These are phyloP conservation scores for Epithele typhae DNA, from an alignment of 768 basidiomycete genomes.

Conservation along the genomic window DNA sequence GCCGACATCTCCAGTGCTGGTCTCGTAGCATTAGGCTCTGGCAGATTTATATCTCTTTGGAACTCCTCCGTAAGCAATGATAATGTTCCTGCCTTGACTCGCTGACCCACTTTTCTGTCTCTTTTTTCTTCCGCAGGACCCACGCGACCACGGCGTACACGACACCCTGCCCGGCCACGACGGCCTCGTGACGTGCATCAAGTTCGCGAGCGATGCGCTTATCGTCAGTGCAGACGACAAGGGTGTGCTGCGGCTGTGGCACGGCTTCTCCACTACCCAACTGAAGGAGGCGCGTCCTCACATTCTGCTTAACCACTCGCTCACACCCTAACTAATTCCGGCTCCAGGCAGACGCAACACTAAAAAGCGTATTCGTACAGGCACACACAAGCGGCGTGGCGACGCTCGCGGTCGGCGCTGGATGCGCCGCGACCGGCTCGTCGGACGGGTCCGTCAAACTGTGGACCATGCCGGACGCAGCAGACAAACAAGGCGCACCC, in stretches of 20 bases:
- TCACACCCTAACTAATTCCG: too few species aligned
- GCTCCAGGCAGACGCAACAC: too few species aligned
- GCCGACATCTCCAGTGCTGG: conserved; percentile 31
- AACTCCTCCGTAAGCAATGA: conserved; percentile 41
- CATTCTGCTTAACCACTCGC: too few species aligned
- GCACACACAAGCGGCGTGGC: conserved; percentile 74
- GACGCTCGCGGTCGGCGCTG: conserved; percentile 48
- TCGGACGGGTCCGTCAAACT: conserved; percentile 80
- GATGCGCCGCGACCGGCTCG: conserved; percentile 66
- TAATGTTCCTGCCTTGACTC: too few species aligned
- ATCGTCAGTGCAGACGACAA: conserved; percentile 75
- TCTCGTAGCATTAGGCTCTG: conserved; percentile 55
- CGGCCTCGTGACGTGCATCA: conserved; percentile 71
- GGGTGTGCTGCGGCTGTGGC: conserved; percentile 69
- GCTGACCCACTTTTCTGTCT: neutral
- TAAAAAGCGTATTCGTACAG: conserved; percentile 32
- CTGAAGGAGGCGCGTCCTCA: too few species aligned
- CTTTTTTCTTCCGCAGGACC: conserved; percentile 34
- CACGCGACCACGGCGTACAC: conserved; percentile 48
- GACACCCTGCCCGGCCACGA: conserved; percentile 75
- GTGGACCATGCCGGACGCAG: conserved; percentile 44
- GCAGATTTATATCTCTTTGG: conserved; percentile 58
- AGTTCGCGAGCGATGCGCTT: conserved; percentile 48
- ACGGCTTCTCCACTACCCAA: too few species aligned
- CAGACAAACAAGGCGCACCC: conserved; percentile 4